These are phyloP conservation scores for Scortechinia acanthostroma DNA, from an alignment of 2,329 filamentous ascomycete species.

Conservation along the genomic window DNA sequence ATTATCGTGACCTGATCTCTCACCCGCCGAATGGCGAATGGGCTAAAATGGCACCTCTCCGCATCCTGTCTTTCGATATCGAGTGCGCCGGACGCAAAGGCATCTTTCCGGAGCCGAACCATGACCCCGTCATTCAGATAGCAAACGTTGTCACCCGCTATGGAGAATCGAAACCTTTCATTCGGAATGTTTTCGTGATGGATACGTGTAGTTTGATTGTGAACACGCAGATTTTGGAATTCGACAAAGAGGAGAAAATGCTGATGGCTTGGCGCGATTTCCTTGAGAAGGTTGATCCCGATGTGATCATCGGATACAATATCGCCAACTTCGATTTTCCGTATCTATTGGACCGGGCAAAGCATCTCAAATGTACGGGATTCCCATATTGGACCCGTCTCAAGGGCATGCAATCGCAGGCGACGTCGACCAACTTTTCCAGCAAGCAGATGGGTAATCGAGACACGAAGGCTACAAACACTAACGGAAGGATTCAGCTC, in stretches of 20 bases:
- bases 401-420: slow-evolving; percentile 60
- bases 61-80: slow-evolving; percentile 94
- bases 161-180: slow-evolving; percentile 89
- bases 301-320: slow-evolving; percentile 98
- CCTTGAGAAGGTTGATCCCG: slow-evolving; percentile 80
- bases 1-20: slow-evolving; percentile 76
- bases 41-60: slow-evolving; percentile 93
- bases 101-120: slow-evolving; percentile 85
- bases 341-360: slow-evolving; percentile 83
- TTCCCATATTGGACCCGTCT: slow-evolving; percentile 88
- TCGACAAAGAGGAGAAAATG: slow-evolving; percentile 77
- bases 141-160: slow-evolving; percentile 92
- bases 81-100: slow-evolving; percentile 97
- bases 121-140: slow-evolving; percentile 95
- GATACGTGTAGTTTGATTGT: slow-evolving; percentile 89
- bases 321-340: slow-evolving; percentile 98
- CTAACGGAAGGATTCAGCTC: slow-evolving; percentile 83
- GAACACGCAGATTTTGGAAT: slow-evolving; percentile 86
- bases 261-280: slow-evolving; percentile 89
- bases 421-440: slow-evolving; percentile 78
- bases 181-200: slow-evolving; percentile 92
- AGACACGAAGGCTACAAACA: slow-evolving; percentile 90
- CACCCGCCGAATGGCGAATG: slow-evolving; percentile 88
- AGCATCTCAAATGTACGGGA: slow-evolving; percentile 68
- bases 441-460: slow-evolving; percentile 98